A percentile compares a stretch with the other conserved stretches of the same genome.
phyloP scores from a whole-genome alignment of 495 filamentous ascomycete species.

The Aspergillus taichungensis region DNA sequence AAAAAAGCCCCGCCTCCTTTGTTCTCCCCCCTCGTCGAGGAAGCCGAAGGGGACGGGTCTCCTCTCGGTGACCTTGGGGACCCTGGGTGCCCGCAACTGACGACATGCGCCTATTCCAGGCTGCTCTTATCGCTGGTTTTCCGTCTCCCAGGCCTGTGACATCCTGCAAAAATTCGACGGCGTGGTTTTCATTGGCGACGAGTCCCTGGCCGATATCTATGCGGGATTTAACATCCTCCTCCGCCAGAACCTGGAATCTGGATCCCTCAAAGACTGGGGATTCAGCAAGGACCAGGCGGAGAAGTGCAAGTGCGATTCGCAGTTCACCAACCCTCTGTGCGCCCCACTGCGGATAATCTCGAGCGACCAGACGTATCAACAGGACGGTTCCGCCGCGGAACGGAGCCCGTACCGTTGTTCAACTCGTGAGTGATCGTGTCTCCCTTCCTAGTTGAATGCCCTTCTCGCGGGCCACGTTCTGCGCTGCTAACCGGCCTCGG shows the following conservation, averaged over 20 bases:
- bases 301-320: conserved; percentile 32
- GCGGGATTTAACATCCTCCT: conserved; percentile 42
- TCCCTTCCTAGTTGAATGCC: not conserved
- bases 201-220: conserved; percentile 35
- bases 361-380: conserved; percentile 19
- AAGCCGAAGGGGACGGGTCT: no score
- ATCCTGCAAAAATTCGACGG: conserved; percentile 40
- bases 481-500: conserved; percentile 1
- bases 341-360: conserved; percentile 22
- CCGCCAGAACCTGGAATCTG: conserved; percentile 32
- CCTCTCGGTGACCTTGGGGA: not conserved
- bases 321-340: conserved; percentile 31
- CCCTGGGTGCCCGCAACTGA: not conserved
- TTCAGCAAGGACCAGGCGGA: conserved; percentile 23
- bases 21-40: not conserved
- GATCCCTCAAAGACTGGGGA: conserved; percentile 35
- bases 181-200: conserved; percentile 39
- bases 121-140: conserved; percentile 42
- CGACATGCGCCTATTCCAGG: conserved; percentile 11
- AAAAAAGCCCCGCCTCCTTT: not conserved
- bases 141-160: conserved; percentile 37
- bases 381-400: conserved; percentile 8
- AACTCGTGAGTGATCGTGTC: conserved; percentile 9
- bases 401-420: conserved; percentile 15
- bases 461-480: not conserved